These are phyloP conservation scores for Silybum marianum DNA, from an alignment of 129 eudicot genomes.

Conservation along the genomic window DNA sequence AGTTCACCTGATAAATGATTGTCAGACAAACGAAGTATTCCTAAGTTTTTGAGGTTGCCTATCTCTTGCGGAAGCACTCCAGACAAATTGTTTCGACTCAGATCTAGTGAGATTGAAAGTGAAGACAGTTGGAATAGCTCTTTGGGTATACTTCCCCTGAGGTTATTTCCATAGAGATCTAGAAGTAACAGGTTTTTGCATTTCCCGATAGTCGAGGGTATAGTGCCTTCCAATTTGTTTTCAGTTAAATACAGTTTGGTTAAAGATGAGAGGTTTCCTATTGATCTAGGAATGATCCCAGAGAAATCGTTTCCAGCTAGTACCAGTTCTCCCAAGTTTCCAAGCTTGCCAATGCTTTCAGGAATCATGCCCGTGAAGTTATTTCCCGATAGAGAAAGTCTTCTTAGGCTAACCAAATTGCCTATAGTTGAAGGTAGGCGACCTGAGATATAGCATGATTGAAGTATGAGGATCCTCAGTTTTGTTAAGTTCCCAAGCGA, in stretches of 20 bases:
- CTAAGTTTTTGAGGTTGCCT: conserved; percentile 1
- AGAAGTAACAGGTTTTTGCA: background rate
- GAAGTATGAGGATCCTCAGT: conserved; percentile 5
- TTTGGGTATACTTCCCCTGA: background rate
- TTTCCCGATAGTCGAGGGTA: conserved; percentile 15
- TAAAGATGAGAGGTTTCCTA: conserved; percentile 26
- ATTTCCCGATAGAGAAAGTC: conserved; percentile 6
- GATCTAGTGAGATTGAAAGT: background rate
- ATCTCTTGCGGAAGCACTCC: background rate
- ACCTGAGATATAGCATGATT: too few relatives aligned
- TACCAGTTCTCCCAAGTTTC: conserved; percentile 5
- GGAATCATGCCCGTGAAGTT: conserved; percentile 31
- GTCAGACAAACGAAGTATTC: background rate
- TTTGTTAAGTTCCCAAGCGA: conserved; percentile 22
- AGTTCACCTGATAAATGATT: conserved; percentile 28
- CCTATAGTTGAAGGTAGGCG: conserved; percentile 14
- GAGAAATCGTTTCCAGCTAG: background rate
- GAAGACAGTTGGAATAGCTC: conserved; percentile 6
- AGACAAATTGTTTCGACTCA: background rate
- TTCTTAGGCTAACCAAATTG: conserved; percentile 18
- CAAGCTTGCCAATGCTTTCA: conserved; percentile 18
- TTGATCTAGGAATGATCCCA: conserved; percentile 16
- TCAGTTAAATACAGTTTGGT: background rate
- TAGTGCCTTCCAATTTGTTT: conserved; percentile 9
- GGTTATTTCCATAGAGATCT: background rate